phyloP scores from a whole-genome alignment of 1,284 basidiomycete species.

The Rhodotorula sp. region DNA sequence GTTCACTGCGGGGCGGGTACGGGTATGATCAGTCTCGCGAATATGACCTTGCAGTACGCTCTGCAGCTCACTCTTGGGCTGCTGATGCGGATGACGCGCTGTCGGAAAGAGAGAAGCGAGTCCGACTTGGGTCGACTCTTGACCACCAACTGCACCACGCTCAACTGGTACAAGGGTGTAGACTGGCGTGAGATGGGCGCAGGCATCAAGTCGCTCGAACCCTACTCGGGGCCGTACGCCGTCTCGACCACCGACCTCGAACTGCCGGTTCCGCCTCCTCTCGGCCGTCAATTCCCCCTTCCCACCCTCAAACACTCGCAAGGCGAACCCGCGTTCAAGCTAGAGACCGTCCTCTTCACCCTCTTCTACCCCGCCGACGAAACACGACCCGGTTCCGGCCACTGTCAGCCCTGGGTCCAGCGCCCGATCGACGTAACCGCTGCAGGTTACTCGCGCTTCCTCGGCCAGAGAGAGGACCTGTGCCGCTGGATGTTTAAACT shows the following conservation, averaged over 20 bases:
- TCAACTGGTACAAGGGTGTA: not conserved
- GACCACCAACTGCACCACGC: too few species aligned
- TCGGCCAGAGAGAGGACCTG: constrained; percentile 1
- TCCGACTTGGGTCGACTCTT: too few species aligned
- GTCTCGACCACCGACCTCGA: constrained; percentile 36
- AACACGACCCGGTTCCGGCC: not conserved
- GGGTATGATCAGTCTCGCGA: not conserved
- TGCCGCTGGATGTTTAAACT: constrained; percentile 15
- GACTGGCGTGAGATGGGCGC: constrained; percentile 24
- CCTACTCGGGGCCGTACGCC: constrained; percentile 27
- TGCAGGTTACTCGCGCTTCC: constrained; percentile 26
- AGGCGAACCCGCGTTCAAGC: constrained; percentile 38
- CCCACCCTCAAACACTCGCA: constrained; percentile 46
- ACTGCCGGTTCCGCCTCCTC: constrained; percentile 11
- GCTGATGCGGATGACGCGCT: too few species aligned
- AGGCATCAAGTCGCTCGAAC: constrained; percentile 40
- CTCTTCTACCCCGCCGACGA: constrained; percentile 52
- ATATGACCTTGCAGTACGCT: not conserved
- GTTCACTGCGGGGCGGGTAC: constrained; percentile 15
- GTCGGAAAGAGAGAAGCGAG: too few species aligned
- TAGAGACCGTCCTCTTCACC: constrained; percentile 51
- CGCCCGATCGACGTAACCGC: constrained; percentile 15
- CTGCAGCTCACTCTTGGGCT: not conserved
- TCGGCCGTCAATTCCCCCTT: not conserved
- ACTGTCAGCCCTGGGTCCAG: constrained; percentile 19